Percentiles rank a stretch among this genome's conserved stretches.
Evolutionary conservation across 495 filamentous ascomycete genomes (phyloP).

Genomic region (Penicillium cataractarum): DNA sequence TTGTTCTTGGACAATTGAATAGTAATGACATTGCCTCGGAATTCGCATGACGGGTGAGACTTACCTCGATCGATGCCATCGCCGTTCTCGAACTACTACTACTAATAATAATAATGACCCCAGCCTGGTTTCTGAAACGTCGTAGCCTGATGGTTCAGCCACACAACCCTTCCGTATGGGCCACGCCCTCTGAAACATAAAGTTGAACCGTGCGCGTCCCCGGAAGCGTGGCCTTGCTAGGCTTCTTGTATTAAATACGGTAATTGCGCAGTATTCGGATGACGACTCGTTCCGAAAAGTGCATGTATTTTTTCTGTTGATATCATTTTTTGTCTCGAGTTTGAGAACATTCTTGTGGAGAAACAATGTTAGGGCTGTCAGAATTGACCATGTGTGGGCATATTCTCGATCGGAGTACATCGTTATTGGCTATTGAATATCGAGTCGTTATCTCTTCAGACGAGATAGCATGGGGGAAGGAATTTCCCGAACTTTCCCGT

Average conservation of each 20-base stretch:
- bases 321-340: not conserved
- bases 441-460: not conserved
- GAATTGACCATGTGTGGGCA: conserved; percentile 1
- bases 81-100: not conserved
- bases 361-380: conserved; percentile 4
- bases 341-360: not conserved
- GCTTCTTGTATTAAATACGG: not conserved
- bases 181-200: not conserved
- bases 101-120: too few relatives aligned
- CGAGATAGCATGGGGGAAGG: conserved; percentile 15
- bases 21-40: conserved; percentile 8
- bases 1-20: not conserved
- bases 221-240: not conserved
- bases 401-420: not conserved
- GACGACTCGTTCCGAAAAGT: not conserved
- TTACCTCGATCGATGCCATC: not conserved
- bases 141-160: conserved; percentile 13
- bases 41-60: not conserved
- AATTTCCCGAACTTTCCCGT: conserved; percentile 21
- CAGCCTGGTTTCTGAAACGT: conserved; percentile 6
- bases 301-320: not conserved
- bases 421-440: conserved; percentile 1
- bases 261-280: not conserved
- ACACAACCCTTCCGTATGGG: not conserved
- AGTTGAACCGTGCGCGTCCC: conserved; percentile 7